Evolutionary conservation across 441 rosid genomes (phyloP).

Genomic region (Biscutella laevigata): DNA sequence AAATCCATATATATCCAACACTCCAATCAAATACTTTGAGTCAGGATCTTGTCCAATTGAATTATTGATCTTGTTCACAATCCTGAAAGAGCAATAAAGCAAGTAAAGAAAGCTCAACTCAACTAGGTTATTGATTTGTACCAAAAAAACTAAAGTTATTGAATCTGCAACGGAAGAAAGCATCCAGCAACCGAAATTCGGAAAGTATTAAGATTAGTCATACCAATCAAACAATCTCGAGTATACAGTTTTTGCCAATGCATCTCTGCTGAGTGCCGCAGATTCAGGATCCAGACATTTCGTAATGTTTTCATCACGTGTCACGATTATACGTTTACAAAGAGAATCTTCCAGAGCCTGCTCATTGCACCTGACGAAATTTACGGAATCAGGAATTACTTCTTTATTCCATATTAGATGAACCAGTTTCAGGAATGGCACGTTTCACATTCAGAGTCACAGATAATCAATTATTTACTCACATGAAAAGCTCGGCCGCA

Average conservation of each 20-base stretch:
- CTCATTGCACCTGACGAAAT: constrained; percentile 56
- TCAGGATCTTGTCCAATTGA: constrained; percentile 83
- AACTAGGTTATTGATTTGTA: too few species aligned
- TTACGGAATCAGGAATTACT: constrained; percentile 17
- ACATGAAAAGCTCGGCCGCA: constrained; percentile 79
- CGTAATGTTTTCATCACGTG: constrained; percentile 73
- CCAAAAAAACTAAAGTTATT: too few species aligned
- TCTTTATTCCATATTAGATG: constrained; percentile 9
- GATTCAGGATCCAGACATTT: constrained; percentile 78
- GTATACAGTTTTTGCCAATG: constrained; percentile 76
- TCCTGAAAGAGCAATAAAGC: constrained; percentile 37
- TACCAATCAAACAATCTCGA: constrained; percentile 84
- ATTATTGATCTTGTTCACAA: constrained; percentile 68
- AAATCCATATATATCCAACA: constrained; percentile 85
- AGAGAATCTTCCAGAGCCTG: constrained; percentile 77
- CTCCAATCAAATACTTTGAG: constrained; percentile 66
- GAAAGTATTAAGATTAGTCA: constrained; percentile 17
- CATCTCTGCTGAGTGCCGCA: constrained; percentile 72
- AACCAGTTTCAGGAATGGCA: constrained; percentile 6
- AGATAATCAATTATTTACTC: constrained; percentile 14
- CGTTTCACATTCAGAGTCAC: constrained; percentile 15
- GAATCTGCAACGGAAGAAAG: constrained; percentile 13
- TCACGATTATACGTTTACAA: constrained; percentile 79
- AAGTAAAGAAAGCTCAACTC: constrained; percentile 7
- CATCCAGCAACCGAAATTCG: constrained; percentile 13